Conservation (phyloP, 2,329 filamentous ascomycete species). For the Diaporthe vexans region DNA sequence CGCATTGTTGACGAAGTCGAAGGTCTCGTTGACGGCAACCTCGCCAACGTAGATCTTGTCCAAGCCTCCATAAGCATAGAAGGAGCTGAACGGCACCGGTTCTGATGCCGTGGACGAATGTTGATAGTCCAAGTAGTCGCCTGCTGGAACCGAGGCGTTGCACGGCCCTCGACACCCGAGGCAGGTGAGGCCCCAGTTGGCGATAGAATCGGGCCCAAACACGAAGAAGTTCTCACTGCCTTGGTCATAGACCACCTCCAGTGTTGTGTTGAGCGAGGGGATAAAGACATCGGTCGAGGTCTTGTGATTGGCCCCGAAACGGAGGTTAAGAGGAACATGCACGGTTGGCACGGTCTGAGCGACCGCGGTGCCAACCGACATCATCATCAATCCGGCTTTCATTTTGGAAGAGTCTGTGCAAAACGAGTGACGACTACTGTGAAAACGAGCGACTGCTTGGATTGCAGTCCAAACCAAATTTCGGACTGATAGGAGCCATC, state of each 20-base stretch:
- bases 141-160: conserved; percentile 35
- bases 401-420: conserved; percentile 6
- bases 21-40: conserved; percentile 45
- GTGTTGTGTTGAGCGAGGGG: conserved; percentile 43
- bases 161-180: conserved; percentile 38
- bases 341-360: conserved; percentile 37
- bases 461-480: background rate
- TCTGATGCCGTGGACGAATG: conserved; percentile 38
- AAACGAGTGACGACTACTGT: conserved; percentile 9
- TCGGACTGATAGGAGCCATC: background rate
- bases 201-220: conserved; percentile 41
- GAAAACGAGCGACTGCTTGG: background rate
- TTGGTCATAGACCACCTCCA: conserved; percentile 46
- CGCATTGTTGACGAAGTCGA: conserved; percentile 44
- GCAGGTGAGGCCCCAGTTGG: conserved; percentile 41
- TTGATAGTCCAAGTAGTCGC: conserved; percentile 32
- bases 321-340: conserved; percentile 37
- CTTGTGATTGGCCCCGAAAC: conserved; percentile 40
- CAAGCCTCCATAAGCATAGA: conserved; percentile 43
- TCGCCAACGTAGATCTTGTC: conserved; percentile 43
- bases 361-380: conserved; percentile 16
- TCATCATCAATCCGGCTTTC: conserved; percentile 20
- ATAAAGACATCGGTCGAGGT: conserved; percentile 45
- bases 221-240: conserved; percentile 47
- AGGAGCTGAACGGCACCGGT: conserved; percentile 27